phyloP scores from a whole-genome alignment of 306 rosid species.

The Cajanus cajan region DNA sequence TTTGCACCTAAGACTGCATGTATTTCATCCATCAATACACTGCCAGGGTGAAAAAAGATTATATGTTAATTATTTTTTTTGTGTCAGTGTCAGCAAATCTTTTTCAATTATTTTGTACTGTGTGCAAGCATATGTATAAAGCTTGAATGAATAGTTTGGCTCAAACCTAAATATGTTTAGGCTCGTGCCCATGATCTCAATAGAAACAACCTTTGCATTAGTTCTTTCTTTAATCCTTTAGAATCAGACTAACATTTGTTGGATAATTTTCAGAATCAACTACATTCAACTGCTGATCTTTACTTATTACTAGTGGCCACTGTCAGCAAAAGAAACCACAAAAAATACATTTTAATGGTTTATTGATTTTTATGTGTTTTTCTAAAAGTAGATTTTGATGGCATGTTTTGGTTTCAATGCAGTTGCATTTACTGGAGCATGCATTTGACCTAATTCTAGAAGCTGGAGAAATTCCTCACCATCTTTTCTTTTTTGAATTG shows the following conservation, averaged over 20 bases:
- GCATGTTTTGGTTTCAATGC: slow-evolving; percentile 41
- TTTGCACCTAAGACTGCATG: neutral
- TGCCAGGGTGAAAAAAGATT: neutral
- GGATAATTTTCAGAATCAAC: slow-evolving; percentile 14
- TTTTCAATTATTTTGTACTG: slow-evolving; percentile 16
- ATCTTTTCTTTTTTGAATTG: slow-evolving; percentile 59
- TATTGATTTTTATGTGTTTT: neutral
- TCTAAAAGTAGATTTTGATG: slow-evolving; percentile 26
- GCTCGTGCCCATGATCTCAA: slow-evolving; percentile 2
- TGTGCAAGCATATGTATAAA: neutral
- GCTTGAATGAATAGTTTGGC: neutral
- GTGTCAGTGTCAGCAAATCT: neutral
- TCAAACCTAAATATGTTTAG: neutral
- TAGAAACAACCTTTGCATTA: neutral
- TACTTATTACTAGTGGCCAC: neutral
- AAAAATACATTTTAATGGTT: neutral
- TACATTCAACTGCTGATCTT: neutral
- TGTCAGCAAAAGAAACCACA: slow-evolving; percentile 12
- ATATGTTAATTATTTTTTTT: neutral
- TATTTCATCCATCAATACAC: neutral
- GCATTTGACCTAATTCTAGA: slow-evolving; percentile 76
- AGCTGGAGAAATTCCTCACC: slow-evolving; percentile 75
- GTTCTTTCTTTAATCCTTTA: neutral
- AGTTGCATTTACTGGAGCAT: slow-evolving; percentile 83
- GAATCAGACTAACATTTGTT: neutral